Evolutionary conservation across 805 yeast species (phyloP).

Genomic region (Wickerhamiella spandovensis): DNA sequence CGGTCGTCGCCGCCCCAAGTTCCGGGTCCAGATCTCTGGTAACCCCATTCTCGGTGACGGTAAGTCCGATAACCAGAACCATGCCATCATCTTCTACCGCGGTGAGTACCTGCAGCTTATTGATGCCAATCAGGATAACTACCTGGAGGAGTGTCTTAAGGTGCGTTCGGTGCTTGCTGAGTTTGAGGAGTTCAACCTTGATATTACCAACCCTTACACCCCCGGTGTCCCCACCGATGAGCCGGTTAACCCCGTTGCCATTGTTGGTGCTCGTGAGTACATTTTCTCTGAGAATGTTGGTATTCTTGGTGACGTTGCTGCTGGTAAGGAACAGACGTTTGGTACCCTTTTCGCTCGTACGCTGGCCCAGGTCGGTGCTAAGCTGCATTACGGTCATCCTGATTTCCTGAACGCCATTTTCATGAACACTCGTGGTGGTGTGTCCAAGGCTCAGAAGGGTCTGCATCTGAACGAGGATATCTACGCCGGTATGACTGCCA

Average conservation of each 20-base stretch:
- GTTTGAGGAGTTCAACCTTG: slow-evolving; percentile 64
- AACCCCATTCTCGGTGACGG: slow-evolving; percentile 96
- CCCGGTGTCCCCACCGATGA: slow-evolving; percentile 36
- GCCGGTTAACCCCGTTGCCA: slow-evolving; percentile 55
- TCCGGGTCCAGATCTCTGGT: slow-evolving; percentile 68
- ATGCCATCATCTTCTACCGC: slow-evolving; percentile 70
- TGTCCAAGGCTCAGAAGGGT: slow-evolving; percentile 90
- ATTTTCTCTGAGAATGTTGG: slow-evolving; percentile 90
- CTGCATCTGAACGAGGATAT: slow-evolving; percentile 89
- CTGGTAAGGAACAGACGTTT: slow-evolving; percentile 94
- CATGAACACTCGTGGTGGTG: slow-evolving; percentile 93
- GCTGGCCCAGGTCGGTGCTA: slow-evolving; percentile 85
- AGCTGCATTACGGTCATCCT: slow-evolving; percentile 92
- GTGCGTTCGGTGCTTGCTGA: slow-evolving; percentile 79
- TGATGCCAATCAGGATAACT: slow-evolving; percentile 95
- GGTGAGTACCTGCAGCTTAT: slow-evolving; percentile 92
- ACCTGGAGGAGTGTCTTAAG: slow-evolving; percentile 85
- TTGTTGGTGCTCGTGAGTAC: slow-evolving; percentile 89
- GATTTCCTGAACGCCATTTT: slow-evolving; percentile 82
- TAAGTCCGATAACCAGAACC: slow-evolving; percentile 89
- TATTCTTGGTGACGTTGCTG: slow-evolving; percentile 88
- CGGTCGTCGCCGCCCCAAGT: slow-evolving; percentile 46
- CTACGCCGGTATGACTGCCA: slow-evolving; percentile 87
- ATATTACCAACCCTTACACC: slow-evolving; percentile 37
- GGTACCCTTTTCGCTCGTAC: slow-evolving; percentile 93